Base-by-base conservation (phyloP, 257 asterid species). In the Fraxinus excelsior region DNA sequence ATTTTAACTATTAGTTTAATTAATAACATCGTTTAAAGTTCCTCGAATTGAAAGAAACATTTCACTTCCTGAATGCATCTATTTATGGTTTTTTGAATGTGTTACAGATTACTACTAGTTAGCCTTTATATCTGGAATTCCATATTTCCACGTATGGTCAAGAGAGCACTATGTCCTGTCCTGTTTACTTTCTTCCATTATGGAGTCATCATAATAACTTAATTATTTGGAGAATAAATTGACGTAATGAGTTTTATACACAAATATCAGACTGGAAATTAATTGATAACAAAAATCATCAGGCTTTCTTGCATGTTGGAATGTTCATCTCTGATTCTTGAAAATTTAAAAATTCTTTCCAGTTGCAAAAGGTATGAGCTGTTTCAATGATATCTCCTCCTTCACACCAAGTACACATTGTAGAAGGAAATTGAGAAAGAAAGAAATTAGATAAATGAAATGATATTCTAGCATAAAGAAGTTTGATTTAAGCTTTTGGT, bases 361-460 rank as follows among this genome's bases (percentile, higher is more conserved):
- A 9, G 28, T 32, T 80, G 67, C 64, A 51, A 38, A 56, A 70
- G 53, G 42, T 29, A 12, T 62, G 51, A 70, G 72, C 68, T 80
- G 46, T 49, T 64, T 14, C 56, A 58, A 56, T 23, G 7, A 32
- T 64, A 3, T 11, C 67, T 66, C 64, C 32, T 62, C n/a, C 53
- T 62, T 42, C 14, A 0, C 37, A 6, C 8, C 5, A 68, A 67
- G 76, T 37, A 10, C 40, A 12, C 7, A 5, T 14, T 58, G 16
- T n/a, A 21, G 29, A 1, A n/a, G 12, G 26, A 58, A 23, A 19
- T 58, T n/a, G 14, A 8, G 26, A 56, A 56, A 0, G 11, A 56
- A 56, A 18, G n/a, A n/a, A 56, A 62, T 10, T 31, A 26, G 34
- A 62, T 9, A 62, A 62, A 26, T 5, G 29, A 26, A 10, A 62